phyloP scores from a whole-genome alignment of 2,329 filamentous ascomycete genomes.

The Penicillium sp. region DNA sequence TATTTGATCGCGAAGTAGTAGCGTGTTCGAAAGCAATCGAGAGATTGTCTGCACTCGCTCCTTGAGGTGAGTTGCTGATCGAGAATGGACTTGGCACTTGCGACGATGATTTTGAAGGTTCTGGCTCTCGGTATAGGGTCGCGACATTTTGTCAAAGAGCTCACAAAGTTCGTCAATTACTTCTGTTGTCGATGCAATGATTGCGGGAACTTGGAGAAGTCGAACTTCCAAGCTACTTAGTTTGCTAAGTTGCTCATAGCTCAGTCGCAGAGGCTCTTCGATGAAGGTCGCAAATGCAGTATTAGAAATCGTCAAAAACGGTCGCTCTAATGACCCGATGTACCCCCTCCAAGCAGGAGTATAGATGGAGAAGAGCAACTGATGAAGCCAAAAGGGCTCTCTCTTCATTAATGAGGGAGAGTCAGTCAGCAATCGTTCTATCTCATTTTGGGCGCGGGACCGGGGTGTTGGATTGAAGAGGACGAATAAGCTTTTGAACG shows the following conservation, averaged over 20 bases:
- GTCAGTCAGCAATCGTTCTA: background rate
- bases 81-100: background rate
- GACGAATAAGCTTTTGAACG: background rate
- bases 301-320: background rate
- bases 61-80: background rate
- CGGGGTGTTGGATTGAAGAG: background rate
- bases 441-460: background rate
- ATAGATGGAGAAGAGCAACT: background rate
- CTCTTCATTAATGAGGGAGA: background rate
- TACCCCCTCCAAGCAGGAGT: background rate
- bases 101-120: background rate
- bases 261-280: background rate
- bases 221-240: background rate
- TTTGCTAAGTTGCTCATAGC: background rate
- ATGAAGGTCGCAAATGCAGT: background rate
- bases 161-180: background rate
- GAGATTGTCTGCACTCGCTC: background rate
- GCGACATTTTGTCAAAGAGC: background rate
- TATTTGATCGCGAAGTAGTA: background rate
- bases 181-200: background rate
- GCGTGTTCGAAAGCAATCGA: background rate
- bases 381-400: background rate
- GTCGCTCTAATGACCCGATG: background rate
- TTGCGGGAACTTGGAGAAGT: background rate
- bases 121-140: background rate